These are phyloP conservation scores for Clathrospora elynae DNA, from an alignment of 2,329 filamentous ascomycete genomes.

Conservation along the genomic window DNA sequence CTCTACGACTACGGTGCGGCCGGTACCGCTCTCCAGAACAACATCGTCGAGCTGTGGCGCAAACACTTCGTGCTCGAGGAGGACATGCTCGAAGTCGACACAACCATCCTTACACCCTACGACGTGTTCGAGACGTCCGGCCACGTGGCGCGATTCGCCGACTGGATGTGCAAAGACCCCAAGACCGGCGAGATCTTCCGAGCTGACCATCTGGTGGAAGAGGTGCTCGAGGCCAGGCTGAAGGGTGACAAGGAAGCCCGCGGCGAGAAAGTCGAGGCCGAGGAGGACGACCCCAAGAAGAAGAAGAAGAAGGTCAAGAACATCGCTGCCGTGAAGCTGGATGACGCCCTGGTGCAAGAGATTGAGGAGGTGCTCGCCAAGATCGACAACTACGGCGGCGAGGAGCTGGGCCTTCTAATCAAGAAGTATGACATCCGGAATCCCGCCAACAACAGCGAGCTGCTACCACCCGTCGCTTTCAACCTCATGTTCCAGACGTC, in stretches of 20 bases:
- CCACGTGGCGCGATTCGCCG: constrained; percentile 96
- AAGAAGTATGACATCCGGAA: constrained; percentile 87
- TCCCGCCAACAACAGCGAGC: constrained; percentile 75
- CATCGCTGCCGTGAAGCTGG: constrained; percentile 72
- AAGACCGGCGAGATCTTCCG: constrained; percentile 97
- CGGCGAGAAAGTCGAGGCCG: constrained; percentile 75
- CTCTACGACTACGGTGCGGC: constrained; percentile 94
- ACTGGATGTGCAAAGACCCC: constrained; percentile 99
- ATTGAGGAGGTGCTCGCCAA: constrained; percentile 90
- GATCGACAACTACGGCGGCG: constrained; percentile 93
- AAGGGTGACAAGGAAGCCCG: constrained; percentile 93
- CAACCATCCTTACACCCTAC: constrained; percentile 89
- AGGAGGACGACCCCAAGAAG: constrained; percentile 80
- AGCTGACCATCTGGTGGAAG: constrained; percentile 95
- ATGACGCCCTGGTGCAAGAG: constrained; percentile 83
- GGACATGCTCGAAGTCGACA: constrained; percentile 95
- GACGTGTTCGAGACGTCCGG: constrained; percentile 91
- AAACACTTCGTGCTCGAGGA: constrained; percentile 94
- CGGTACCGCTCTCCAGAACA: constrained; percentile 82
- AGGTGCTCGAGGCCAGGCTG: constrained; percentile 83
- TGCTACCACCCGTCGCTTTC: constrained; percentile 84
- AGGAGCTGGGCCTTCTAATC: constrained; percentile 85
- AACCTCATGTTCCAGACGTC: constrained; percentile 99
- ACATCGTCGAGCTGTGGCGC: constrained; percentile 86
- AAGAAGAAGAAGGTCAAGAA: constrained; percentile 81